Conservation (phyloP, 176 grass and related monocot species). For the Avena eriantha region DNA sequence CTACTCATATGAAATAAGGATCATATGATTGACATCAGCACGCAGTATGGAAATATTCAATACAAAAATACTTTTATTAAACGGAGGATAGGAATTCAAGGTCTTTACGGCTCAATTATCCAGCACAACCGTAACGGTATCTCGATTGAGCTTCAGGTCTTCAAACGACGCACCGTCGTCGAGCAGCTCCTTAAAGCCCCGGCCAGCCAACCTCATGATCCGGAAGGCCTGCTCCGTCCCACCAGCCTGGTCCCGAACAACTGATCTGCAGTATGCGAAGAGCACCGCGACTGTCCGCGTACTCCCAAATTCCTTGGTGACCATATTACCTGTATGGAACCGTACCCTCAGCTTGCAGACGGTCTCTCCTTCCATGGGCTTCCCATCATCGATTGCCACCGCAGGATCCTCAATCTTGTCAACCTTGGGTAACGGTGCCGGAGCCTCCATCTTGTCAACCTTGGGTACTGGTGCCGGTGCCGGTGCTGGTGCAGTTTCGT, state of each 20-base stretch:
- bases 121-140: constrained; percentile 31
- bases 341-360: constrained; percentile 53
- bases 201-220: constrained; percentile 28
- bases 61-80: background rate
- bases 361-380: constrained; percentile 42
- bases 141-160: constrained; percentile 26
- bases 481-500: background rate
- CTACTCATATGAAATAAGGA: no score
- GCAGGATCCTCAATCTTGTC: background rate
- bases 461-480: background rate
- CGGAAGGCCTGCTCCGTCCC: constrained; percentile 20
- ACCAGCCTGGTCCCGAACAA: background rate
- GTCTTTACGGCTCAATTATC: background rate
- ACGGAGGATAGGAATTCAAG: background rate
- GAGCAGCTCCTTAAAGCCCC: background rate
- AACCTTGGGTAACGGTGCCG: background rate
- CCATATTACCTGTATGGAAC: constrained; percentile 29
- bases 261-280: constrained; percentile 42
- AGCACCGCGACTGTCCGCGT: constrained; percentile 8
- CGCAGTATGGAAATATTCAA: background rate
- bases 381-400: constrained; percentile 2
- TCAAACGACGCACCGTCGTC: constrained; percentile 17
- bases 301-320: constrained; percentile 43
- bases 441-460: background rate
- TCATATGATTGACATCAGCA: no score